These are phyloP conservation scores for Colletotrichum camelliae DNA, from an alignment of 2,329 filamentous ascomycete species.

Conservation along the genomic window DNA sequence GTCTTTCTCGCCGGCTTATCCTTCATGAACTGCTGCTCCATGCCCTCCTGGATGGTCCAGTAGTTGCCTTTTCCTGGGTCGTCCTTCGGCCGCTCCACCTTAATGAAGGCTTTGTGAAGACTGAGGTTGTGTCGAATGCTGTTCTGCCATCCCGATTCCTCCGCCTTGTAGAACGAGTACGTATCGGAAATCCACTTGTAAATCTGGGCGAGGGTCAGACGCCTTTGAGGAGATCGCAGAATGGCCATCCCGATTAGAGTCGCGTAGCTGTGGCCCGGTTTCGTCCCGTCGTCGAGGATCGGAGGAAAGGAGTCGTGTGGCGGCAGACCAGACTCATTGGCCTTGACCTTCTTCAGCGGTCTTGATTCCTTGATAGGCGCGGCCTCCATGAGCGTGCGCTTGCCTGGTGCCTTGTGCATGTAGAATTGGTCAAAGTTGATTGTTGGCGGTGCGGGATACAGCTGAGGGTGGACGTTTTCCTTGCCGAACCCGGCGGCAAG, in stretches of 20 bases:
- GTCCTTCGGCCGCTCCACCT: conserved; percentile 94
- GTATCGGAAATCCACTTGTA: conserved; percentile 99
- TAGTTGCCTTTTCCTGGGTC: conserved; percentile 98
- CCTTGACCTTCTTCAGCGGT: conserved; percentile 70
- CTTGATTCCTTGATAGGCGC: conserved; percentile 74
- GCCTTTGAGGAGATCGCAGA: conserved; percentile 80
- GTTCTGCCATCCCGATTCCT: conserved; percentile 96
- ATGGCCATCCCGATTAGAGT: conserved; percentile 97
- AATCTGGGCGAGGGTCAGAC: conserved; percentile 90
- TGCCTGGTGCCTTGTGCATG: conserved; percentile 53
- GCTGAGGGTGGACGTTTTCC: conserved; percentile 59
- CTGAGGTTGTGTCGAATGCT: conserved; percentile 98
- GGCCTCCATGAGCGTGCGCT: conserved; percentile 74
- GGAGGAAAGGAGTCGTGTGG: conserved; percentile 80
- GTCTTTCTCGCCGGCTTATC: conserved; percentile 75
- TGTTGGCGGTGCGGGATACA: conserved; percentile 53
- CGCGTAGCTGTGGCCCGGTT: conserved; percentile 93
- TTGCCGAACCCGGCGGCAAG: conserved; percentile 50
- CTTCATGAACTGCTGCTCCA: conserved; percentile 88
- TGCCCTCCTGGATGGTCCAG: conserved; percentile 91
- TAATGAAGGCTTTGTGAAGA: conserved; percentile 94
- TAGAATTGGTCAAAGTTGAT: conserved; percentile 59
- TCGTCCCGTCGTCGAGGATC: conserved; percentile 84
- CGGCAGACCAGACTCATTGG: conserved; percentile 65
- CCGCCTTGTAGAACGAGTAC: conserved; percentile 83